phyloP scores from a whole-genome alignment of 2,329 filamentous ascomycete species.

The Thermothelomyces thermophilus region DNA sequence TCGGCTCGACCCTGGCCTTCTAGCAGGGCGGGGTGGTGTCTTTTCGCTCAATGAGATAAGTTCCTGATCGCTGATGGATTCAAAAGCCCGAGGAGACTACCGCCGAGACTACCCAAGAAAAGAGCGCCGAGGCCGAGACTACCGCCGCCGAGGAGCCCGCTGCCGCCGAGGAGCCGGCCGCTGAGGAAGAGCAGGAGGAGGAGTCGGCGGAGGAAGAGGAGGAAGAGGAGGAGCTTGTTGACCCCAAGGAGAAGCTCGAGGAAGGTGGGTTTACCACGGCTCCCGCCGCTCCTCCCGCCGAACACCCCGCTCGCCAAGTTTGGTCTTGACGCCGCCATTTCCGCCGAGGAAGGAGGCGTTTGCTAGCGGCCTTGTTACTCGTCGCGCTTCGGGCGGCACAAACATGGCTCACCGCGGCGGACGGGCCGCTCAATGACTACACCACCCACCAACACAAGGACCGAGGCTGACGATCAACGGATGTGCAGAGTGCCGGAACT shows the following conservation, averaged over 20 bases:
- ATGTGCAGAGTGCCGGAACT: conserved; percentile 78
- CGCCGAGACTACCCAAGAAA: conserved; percentile 27
- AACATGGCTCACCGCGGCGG: not conserved
- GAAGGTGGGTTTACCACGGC: conserved; percentile 56
- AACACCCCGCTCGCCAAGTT: not conserved
- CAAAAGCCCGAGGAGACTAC: conserved; percentile 34
- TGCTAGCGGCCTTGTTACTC: not conserved
- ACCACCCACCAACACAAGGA: not conserved
- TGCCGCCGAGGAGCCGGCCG: conserved; percentile 48
- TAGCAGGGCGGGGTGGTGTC: not conserved
- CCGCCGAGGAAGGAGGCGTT: not conserved
- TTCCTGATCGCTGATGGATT: conserved; percentile 1
- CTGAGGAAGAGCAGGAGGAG: conserved; percentile 57
- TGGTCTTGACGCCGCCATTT: conserved; percentile 8
- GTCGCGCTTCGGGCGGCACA: not conserved
- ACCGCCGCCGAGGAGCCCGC: conserved; percentile 41
- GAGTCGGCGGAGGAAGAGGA: conserved; percentile 70
- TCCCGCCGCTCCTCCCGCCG: not conserved
- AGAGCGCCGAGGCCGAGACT: conserved; percentile 14
- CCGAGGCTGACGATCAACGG: conserved; percentile 22
- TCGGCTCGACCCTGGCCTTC: not conserved
- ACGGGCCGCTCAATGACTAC: conserved; percentile 5
- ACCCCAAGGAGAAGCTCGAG: conserved; percentile 82
- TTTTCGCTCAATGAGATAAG: not conserved
- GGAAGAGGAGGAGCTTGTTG: conserved; percentile 75